Base-by-base conservation (phyloP, 2,329 filamentous ascomycete species). In the Beauveria caledonica region DNA sequence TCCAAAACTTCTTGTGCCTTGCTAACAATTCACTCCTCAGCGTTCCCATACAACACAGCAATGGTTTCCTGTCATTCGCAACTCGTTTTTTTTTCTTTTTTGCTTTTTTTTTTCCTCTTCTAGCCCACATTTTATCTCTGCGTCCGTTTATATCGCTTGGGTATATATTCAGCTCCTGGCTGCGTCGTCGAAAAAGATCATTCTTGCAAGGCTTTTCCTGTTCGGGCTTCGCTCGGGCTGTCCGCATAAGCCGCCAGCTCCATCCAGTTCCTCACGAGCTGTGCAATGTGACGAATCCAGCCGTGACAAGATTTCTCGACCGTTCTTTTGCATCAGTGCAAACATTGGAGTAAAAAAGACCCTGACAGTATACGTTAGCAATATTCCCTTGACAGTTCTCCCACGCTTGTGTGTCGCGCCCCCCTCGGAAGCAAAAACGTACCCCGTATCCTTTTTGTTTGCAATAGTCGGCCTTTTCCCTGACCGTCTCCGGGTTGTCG, bases 331-430 rank as follows among this genome's bases (percentile, higher is more conserved):
- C 80, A 74, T 94, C 90, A 3, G 83, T 85, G 15, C 87, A 86
- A n/a, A 86, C 88, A 58, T 87, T 86, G 87, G 88, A 92, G 72
- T 92, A 94, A 71, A 92, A 93, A 9, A 94, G 73, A 0, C 90
- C 90, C 83, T 85, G 66, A 60, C 51, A 59, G 13, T 51, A 17
- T 9, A 36, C 6, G 51, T 60, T 44, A 60, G 51, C 33, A 61
- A 15, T n/a, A 33, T 21, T 13, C 11, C 13, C 42, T 11, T 6
- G 33, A 36, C 33, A 36, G 13, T 11, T 36, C 0, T 36, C 33
- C 0, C 33, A 15, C 6, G 33, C 33, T 36, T 15, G 13, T 36
- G 33, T 36, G 33, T 36, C 15, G 13, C 33, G 13, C 13, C 33
- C 2, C 3, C 29, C 33, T 5, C 15, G 11, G 11, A 29, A 62